Evolutionary conservation across 225 moss, liverwort and hornwort genomes (phyloP), one percentile per base, ranked within the genome.

Genomic region (Marchantia paleacea): DNA sequence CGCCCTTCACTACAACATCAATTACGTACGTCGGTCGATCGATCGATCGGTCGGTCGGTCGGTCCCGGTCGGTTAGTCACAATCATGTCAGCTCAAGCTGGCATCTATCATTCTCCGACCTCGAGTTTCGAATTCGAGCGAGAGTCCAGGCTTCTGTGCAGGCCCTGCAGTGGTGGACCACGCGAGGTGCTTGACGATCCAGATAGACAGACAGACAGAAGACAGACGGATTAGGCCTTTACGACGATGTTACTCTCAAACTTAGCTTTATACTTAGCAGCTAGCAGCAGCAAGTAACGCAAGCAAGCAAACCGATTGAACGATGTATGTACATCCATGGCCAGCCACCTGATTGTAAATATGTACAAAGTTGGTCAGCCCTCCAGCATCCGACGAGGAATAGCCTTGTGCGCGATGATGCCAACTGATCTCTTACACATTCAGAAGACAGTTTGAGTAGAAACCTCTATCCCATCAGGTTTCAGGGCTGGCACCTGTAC

Each of bases 341-440:
- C 29, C 64, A 63, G 64, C 50, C 77, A 77, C 80, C 86, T 53
- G 78, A 83, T 80, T 86, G 85, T 86, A 86, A 83, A 83, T 86
- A 81, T 86, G 80, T 86, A 75, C 73, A 81, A 86, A 80, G 66
- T 69, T 69, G 83, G 80, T 78, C 80, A 79, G 85, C 62, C 76
- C 76, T 80, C 58, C 58, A 0, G 72, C 83, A 80, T 85, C 85
- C 85, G 77, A 82, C 82, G 76, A 77, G 82, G 81, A 81, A 80
- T 78, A 83, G 83, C 86, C 78, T 86, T 86, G 83, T 83, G 80
- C 75, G 86, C 69, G 86, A 86, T 83, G 82, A 80, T 78, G 82
- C 52, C 73, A 83, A 80, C 77, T 76, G 85, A 86, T 82, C 85
- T 79, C 74, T 74, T 55, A 73, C 74, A 57, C 57, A 66, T 73